These are phyloP conservation scores for Phytopythium helicoides DNA, from an alignment of 352 stramenopile species.

Conservation along the genomic window DNA sequence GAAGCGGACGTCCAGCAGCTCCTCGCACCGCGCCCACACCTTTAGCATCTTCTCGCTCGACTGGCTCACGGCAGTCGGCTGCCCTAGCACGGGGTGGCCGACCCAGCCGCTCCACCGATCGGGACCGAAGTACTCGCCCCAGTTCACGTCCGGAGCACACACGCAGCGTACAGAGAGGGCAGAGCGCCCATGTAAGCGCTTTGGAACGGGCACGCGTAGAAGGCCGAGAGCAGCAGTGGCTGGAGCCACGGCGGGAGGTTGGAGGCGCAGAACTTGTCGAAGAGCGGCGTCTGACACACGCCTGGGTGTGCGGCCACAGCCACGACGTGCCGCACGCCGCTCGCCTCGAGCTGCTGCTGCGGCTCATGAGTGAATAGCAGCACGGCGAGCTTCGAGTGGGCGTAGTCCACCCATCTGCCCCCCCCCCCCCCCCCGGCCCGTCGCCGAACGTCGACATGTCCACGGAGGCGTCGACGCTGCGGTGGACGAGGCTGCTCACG, in stretches of 20 bases:
- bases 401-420: constrained; percentile 33
- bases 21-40: constrained; percentile 45
- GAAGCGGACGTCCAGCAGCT: constrained; percentile 22
- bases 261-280: constrained; percentile 27
- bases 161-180: constrained; percentile 40
- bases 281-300: constrained; percentile 32
- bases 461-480: constrained; percentile 16
- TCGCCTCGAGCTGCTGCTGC: constrained; percentile 23
- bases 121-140: constrained; percentile 38
- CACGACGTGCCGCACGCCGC: constrained; percentile 22
- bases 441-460: constrained; percentile 26
- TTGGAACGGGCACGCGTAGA: constrained; percentile 6
- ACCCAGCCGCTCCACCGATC: constrained; percentile 31
- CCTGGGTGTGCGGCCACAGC: constrained; percentile 35
- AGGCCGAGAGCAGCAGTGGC: background rate
- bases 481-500: constrained; percentile 35
- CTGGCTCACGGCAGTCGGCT: constrained; percentile 21
- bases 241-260: constrained; percentile 10
- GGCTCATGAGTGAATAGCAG: constrained; percentile 52
- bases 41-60: constrained; percentile 22
- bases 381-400: constrained; percentile 42
- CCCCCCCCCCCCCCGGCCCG: constrained; percentile 15
- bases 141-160: constrained; percentile 11
- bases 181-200: constrained; percentile 34
- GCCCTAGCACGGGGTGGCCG: constrained; percentile 31